Evolutionary conservation across 257 asterid species (phyloP), one percentile per base, ranked within the genome.

Genomic region (Petunia axillaris): DNA sequence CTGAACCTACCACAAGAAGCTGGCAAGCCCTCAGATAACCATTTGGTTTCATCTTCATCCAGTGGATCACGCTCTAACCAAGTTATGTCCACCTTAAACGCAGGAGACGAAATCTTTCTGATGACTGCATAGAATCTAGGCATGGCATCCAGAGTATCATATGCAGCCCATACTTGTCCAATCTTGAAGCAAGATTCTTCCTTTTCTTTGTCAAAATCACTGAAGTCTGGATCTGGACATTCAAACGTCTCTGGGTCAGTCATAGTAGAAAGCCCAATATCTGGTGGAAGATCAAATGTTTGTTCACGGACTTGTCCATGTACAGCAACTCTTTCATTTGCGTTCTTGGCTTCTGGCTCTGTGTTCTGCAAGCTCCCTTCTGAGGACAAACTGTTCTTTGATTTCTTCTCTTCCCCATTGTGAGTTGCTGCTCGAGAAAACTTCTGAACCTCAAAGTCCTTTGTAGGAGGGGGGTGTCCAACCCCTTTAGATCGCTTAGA

Each of bases 161-260:
- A 91, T n/a, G 83, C 76, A 57, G 97, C 93, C 95, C 97, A 92
- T 52, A 92, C 59, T 80, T 92, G 95, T 40, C 94, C 95, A 11
- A 40, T 76, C 9, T 43, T 59, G 79, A 91, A 89, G 54, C 85
- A 68, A 10, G 76, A 75, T 77, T 78, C 83, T 53, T 57, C 81
- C 80, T 88, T 83, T 0, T 74, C 79, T 40, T 84, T 74, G 59
- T 90, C 94, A 66, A 92, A 92, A 77, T 92, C 90, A 67, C 82
- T 85, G 62, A 87, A 88, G 2, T 89, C 89, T 8, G 90, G 86
- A 8, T 79, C 90, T 35, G 79, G 74, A 83, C 85, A 89, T 53
- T 83, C 89, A 68, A 76, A 90, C 43, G 43, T 41, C 68, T 70
- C 55, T 3, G 87, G 83, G 52, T 65, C 83, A 41, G 81, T 79